Base-by-base conservation (phyloP, 345 rosid genomes). In the Turritis glabra region DNA sequence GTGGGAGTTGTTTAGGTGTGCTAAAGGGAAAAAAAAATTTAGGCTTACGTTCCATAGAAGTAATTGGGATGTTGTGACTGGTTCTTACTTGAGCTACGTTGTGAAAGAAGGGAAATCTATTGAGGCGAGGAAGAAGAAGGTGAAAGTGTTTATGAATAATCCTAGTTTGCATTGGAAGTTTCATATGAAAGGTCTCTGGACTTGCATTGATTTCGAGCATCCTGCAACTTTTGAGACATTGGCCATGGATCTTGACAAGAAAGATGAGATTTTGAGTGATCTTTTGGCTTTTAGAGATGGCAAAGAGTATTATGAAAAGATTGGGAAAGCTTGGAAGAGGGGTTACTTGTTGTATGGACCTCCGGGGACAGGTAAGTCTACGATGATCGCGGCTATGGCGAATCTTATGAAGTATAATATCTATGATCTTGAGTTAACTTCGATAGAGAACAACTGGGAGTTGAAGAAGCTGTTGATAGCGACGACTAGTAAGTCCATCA, bases 91-190 rank as follows among this genome's bases (percentile, higher is more conserved):
- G 27, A 58, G 35, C 3, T 81, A 82, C 48, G 87, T 86, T 11
- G n/a, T 84, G 30, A 77, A 77, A 66, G 77, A 84, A 68, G 86
- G 85, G 3, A 82, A 73, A 53, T 83, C 68, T 9, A 82, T 85
- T 11, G 74, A 57, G 60, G 78, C 69, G 8, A 78, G 77, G 60
- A 88, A 78, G 57, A 64, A 84, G 52, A 82, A 76, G 76, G 63
- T 86, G 33, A 85, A 67, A 82, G 75, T 88, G 30, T 82, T 64
- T 67, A 83, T 85, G 17, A 88, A 88, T 53, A 81, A 80, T 32
- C 82, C 84, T 0, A 65, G 84, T 1, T 51, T 3, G 12, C 19
- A 15, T 33, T 64, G 72, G 72, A 69, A 75, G 5, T 0, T 2
- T 46, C 4, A n/a, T 6, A 37, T 26, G 67, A 73, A 53, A 32